Conservation (phyloP, 345 rosid genomes). For the Noccaea bulbosa region DNA sequence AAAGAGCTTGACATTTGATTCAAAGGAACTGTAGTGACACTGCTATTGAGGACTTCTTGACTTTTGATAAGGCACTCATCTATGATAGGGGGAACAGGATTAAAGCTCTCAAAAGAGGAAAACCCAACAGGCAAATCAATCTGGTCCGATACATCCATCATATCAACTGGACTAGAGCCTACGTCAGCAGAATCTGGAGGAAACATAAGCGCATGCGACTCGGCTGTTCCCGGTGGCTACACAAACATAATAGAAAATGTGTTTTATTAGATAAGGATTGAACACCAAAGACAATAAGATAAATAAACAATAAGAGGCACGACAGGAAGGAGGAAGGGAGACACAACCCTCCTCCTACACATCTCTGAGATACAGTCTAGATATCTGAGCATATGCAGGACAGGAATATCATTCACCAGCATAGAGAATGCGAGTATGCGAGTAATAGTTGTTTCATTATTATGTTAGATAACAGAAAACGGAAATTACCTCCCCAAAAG, state of each 20-base stretch:
- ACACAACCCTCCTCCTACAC: slow-evolving; percentile 25
- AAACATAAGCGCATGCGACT: slow-evolving; percentile 81
- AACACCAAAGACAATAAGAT: slow-evolving; percentile 12
- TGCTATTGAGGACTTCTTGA: slow-evolving; percentile 62
- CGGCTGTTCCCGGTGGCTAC: slow-evolving; percentile 99
- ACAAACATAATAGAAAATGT: slow-evolving; percentile 42
- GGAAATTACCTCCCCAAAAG: slow-evolving; percentile 92
- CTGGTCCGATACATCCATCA: slow-evolving; percentile 80
- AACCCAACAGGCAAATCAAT: slow-evolving; percentile 77
- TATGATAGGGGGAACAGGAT: slow-evolving; percentile 57
- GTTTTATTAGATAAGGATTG: slow-evolving; percentile 31
- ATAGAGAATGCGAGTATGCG: neutral
- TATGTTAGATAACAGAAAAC: slow-evolving; percentile 12
- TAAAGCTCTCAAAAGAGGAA: slow-evolving; percentile 85
- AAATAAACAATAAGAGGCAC: slow-evolving; percentile 16
- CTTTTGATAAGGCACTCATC: slow-evolving; percentile 73
- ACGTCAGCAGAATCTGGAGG: slow-evolving; percentile 86
- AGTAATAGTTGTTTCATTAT: neutral
- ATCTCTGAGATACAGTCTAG: slow-evolving; percentile 21
- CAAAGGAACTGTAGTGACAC: slow-evolving; percentile 55
- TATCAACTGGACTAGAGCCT: slow-evolving; percentile 75
- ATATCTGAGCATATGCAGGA: slow-evolving; percentile 2
- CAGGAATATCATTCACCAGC: slow-evolving; percentile 26
- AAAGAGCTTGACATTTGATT: slow-evolving; percentile 53
- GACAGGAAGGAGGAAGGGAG: neutral